phyloP scores from a whole-genome alignment of 441 rosid species.

The Gossypium armourianum region DNA sequence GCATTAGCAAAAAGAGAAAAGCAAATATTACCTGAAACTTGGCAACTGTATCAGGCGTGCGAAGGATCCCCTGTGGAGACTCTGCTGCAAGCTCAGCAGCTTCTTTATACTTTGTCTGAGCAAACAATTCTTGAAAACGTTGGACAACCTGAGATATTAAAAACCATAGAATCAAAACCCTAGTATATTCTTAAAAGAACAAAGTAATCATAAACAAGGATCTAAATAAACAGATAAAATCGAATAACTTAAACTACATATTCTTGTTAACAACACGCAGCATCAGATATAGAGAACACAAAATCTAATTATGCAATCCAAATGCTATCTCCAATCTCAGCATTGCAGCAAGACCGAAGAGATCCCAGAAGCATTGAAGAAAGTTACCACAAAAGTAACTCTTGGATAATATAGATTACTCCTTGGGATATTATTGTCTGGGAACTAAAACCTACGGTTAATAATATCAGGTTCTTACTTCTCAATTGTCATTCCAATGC shows the following conservation, averaged over 20 bases:
- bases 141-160: conserved; percentile 71
- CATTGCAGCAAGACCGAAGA: neutral
- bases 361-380: neutral
- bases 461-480: neutral
- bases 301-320: neutral
- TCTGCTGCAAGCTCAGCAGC: conserved; percentile 99
- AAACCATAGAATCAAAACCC: conserved; percentile 19
- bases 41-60: conserved; percentile 98
- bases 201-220: neutral
- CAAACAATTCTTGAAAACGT: conserved; percentile 92
- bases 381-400: neutral
- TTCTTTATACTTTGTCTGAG: conserved; percentile 97
- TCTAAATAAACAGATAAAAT: neutral
- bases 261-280: neutral
- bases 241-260: neutral
- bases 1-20: neutral
- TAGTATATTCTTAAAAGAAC: neutral
- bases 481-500: neutral
- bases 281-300: neutral
- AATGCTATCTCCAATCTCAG: neutral
- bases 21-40: conserved; percentile 70
- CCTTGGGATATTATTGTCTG: neutral
- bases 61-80: conserved; percentile 93
- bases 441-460: neutral
- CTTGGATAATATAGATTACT: neutral